phyloP scores from a whole-genome alignment of 169 alveolate genomes.

The Babesia ovis region DNA sequence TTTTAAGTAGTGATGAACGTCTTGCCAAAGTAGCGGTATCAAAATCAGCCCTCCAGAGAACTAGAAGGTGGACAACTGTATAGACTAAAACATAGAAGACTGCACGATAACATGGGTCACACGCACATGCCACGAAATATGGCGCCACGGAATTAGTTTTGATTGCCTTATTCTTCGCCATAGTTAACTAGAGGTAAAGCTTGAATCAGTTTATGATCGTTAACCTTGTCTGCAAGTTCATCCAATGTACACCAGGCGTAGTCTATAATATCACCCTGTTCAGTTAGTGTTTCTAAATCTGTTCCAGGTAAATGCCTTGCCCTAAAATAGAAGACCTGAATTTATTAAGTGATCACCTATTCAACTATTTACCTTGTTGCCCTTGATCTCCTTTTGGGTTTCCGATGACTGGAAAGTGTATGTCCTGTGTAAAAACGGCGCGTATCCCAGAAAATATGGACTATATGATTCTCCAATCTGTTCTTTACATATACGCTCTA shows the following conservation, averaged over 20 bases:
- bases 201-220: constrained; percentile 13
- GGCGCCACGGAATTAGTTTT: constrained; percentile 22
- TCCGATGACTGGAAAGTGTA: background rate
- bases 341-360: no score
- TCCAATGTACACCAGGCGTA: constrained; percentile 76
- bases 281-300: constrained; percentile 19
- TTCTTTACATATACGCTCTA: constrained; percentile 68
- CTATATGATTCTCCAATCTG: constrained; percentile 64
- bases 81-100: constrained; percentile 1
- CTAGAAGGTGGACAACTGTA: background rate
- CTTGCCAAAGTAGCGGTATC: constrained; percentile 5
- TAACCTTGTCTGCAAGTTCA: constrained; percentile 52
- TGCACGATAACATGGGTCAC: constrained; percentile 35
- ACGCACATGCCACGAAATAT: background rate
- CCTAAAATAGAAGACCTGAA: constrained; percentile 73
- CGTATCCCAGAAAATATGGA: constrained; percentile 75
- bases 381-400: constrained; percentile 1
- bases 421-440: constrained; percentile 64
- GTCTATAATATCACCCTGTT: constrained; percentile 59
- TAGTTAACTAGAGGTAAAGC: constrained; percentile 14
- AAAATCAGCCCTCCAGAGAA: constrained; percentile 6
- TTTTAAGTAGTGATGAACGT: background rate
- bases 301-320: constrained; percentile 68
- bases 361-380: constrained; percentile 18
- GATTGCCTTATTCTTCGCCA: background rate